Conservation (phyloP, 2,329 filamentous ascomycete genomes). For the Fusarium sp. region DNA sequence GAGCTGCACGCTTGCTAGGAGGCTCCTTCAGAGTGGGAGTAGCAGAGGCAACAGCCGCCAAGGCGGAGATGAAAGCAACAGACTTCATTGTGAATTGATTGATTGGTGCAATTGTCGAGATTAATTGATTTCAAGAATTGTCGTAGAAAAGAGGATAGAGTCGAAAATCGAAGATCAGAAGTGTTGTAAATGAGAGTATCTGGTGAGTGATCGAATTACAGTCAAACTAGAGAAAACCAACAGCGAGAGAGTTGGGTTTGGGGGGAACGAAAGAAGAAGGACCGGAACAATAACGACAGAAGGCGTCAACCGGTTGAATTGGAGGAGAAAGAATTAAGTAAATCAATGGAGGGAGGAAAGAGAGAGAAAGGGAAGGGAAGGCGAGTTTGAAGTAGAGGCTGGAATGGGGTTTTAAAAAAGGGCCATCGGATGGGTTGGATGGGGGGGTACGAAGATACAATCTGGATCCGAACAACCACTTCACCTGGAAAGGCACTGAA, state of each 20-base stretch:
- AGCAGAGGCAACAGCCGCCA: slow-evolving; percentile 62
- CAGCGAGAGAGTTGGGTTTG: slow-evolving; percentile 53
- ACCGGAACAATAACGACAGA: slow-evolving; percentile 28
- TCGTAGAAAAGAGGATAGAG: background rate
- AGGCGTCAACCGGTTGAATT: slow-evolving; percentile 36
- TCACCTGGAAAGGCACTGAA: background rate
- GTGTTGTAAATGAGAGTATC: slow-evolving; percentile 38
- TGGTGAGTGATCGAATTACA: slow-evolving; percentile 38
- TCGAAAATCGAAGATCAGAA: slow-evolving; percentile 15
- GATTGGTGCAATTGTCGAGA: slow-evolving; percentile 1
- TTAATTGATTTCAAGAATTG: slow-evolving; percentile 31
- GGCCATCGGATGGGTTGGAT: background rate
- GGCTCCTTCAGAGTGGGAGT: slow-evolving; percentile 64
- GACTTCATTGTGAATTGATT: slow-evolving; percentile 60
- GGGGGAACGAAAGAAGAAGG: slow-evolving; percentile 44
- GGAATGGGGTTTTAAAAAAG: slow-evolving; percentile 45
- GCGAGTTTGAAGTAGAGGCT: slow-evolving; percentile 32
- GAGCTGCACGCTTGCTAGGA: slow-evolving; percentile 61
- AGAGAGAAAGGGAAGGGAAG: slow-evolving; percentile 25
- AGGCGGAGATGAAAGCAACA: slow-evolving; percentile 58
- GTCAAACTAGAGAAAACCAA: slow-evolving; percentile 48
- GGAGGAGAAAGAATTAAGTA: slow-evolving; percentile 29
- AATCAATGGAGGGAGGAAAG: slow-evolving; percentile 36
- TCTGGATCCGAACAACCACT: slow-evolving; percentile 7
- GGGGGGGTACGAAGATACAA: slow-evolving; percentile 9